Percentiles rank a stretch among this genome's conserved stretches.
These are phyloP conservation scores for Aaosphaeria arxii DNA, from an alignment of 2,329 filamentous ascomycete species.

Conservation along the genomic window DNA sequence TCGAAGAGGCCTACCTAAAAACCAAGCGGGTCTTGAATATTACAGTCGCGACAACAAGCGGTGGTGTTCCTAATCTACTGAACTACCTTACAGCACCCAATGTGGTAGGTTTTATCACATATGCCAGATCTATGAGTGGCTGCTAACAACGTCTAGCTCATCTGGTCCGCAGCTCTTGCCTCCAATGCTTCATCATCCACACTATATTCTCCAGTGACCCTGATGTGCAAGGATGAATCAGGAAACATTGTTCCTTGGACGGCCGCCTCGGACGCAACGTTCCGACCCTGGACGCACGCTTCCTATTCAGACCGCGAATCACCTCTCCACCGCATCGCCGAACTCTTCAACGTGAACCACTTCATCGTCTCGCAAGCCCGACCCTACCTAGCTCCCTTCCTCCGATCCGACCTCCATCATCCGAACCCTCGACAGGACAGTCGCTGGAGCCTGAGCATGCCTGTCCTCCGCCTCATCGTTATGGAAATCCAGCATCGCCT, in stretches of 20 bases:
- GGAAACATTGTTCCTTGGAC: constrained; percentile 74
- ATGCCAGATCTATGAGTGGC: not conserved
- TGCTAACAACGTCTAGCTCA: constrained; percentile 53
- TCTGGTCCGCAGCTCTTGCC: constrained; percentile 75
- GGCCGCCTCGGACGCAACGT: constrained; percentile 57
- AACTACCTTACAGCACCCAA: constrained; percentile 94
- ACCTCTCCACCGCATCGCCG: constrained; percentile 68
- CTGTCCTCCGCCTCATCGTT: constrained; percentile 63
- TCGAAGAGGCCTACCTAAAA: constrained; percentile 84
- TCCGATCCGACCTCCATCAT: constrained; percentile 76
- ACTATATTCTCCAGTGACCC: constrained; percentile 63
- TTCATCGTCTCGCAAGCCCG: constrained; percentile 92
- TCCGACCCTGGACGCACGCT: constrained; percentile 64
- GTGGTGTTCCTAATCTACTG: constrained; percentile 77
- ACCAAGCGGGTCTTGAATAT: constrained; percentile 91
- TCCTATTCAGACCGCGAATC: constrained; percentile 65
- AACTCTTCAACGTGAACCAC: constrained; percentile 91
- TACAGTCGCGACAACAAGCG: constrained; percentile 73
- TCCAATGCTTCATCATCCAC: constrained; percentile 69
- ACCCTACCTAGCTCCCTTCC: constrained; percentile 83
- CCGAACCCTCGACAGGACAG: constrained; percentile 60
- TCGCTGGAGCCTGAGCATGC: constrained; percentile 57
- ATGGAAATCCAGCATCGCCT: constrained; percentile 79
- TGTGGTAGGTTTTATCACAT: constrained; percentile 60
- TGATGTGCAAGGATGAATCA: constrained; percentile 75